Base-by-base conservation (phyloP, 805 yeast species). In the Komagataella phaffii region DNA sequence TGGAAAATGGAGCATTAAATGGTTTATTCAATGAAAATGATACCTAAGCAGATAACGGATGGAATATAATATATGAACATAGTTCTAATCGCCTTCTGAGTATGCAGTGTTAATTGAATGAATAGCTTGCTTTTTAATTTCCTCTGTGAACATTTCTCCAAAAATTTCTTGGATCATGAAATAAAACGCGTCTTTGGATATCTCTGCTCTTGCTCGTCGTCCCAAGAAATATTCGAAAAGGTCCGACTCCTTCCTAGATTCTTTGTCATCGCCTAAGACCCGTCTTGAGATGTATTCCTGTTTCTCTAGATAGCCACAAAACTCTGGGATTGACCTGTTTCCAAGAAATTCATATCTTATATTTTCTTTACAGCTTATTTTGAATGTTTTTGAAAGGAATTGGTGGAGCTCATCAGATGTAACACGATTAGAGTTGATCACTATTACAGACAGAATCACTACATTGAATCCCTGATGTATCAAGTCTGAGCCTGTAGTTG, bases 1-100 rank as follows among this genome's bases (percentile, higher is more conserved):
- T 80, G 5, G 89, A 83, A 59, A 82, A 79, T 58, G 81, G 79
- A n/a, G 84, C 86, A 2, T 66, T 83, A 55, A 79, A 78, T 52
- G 76, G 72, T 54, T 62, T 83, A 50, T 80, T 80, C 64, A 82
- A 78, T 12, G 78, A 71, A 14, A 50, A 23, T 19, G 23, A 10
- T 44, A 17, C 12, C 7, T n/a, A 43, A 17, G 18, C n/a, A 17
- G 6, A 14, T 10, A 43, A 19, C 17, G 12, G 21, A 36, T 49
- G 17, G 7, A 47, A 17, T 23, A 21, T 24, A 19, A 21, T 24
- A 14, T 24, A 24, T 3, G 23, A 47, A 47, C 18, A 24, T 3
- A 8, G 10, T 23, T 24, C 30, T 17, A 14, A 40, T 14, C 7
- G 23, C 10, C 10, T 19, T 17, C 23, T 40, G 36, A 47, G 40